Evolutionary conservation across 129 eudicot genomes (phyloP), one percentile per base, ranked within the genome.

Genomic region (Tanacetum coccineum): DNA sequence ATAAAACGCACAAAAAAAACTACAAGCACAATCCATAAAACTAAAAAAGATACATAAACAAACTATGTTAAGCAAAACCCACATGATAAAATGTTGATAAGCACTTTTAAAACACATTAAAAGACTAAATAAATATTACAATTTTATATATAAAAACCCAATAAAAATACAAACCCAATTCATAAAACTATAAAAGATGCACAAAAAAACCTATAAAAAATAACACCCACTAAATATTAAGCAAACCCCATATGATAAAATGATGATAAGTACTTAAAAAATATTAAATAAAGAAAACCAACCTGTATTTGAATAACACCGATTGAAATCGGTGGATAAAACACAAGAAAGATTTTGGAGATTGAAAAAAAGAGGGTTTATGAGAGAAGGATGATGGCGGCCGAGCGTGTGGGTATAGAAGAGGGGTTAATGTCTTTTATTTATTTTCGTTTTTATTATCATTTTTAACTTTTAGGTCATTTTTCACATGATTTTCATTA

Each of bases 241-340:
- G 57, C 69, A 75, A 75, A 75, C n/a, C 61, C 79, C 74, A 32
- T 6, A 30, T 10, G 49, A 59, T 68, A 12, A 40, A 42, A 68
- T 18, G 64, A 36, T 36, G 57, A 67, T 74, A 74, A 4, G 72
- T 6, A 32, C 19, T 11, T 59, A 12, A 50, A 2, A 49, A n/a
- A 36, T 17, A 40, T 21, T 32, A 54, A 25, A 14, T 56, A 30
- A 58, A 22, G 58, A 59, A 75, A 61, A 68, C 42, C 19, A 46
- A 76, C 80, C 80, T 68, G 75, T 52, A 69, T 61, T 51, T 61
- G 66, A 21, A 25, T 66, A 74, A 5, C 55, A 60, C 48, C 57
- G 79, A 76, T 75, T 75, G 79, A 75, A 75, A 59, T 75, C 70
- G 64, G 79, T 3, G 64, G 64, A 75, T 71, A 68, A 61, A 47